Conservation (phyloP, 2,329 filamentous ascomycete species). For the Xylaria sp. region DNA sequence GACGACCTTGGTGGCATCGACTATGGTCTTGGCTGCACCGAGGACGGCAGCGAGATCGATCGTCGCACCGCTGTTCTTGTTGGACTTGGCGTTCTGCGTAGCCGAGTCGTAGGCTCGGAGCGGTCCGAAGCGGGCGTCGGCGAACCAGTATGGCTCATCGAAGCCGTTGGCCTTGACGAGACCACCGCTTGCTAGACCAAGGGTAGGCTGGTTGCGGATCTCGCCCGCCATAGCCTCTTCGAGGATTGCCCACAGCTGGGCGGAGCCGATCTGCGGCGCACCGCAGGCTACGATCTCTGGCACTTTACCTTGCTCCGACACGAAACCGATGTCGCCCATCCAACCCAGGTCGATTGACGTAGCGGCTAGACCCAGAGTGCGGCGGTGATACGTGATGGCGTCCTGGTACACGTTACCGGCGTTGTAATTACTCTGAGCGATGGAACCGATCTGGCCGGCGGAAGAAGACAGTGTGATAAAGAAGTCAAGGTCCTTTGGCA, state of each 20-base stretch:
- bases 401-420: constrained; percentile 48
- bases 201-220: constrained; percentile 43
- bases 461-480: constrained; percentile 46
- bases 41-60: constrained; percentile 41
- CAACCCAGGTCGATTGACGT: constrained; percentile 45
- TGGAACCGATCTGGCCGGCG: constrained; percentile 46
- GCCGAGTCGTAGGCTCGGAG: constrained; percentile 43
- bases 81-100: constrained; percentile 33
- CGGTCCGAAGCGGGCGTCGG: constrained; percentile 45
- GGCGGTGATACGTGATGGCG: constrained; percentile 44
- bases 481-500: constrained; percentile 48
- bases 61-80: constrained; percentile 32
- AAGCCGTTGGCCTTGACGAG: constrained; percentile 44
- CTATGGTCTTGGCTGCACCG: constrained; percentile 38
- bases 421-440: constrained; percentile 49
- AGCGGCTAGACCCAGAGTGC: constrained; percentile 42
- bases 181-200: constrained; percentile 45
- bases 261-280: constrained; percentile 42
- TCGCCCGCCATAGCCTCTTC: constrained; percentile 42
- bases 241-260: constrained; percentile 43
- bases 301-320: constrained; percentile 45
- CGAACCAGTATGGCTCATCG: constrained; percentile 48
- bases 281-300: constrained; percentile 46
- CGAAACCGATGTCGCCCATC: constrained; percentile 46
- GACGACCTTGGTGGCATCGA: constrained; percentile 40